Base-by-base conservation (phyloP, 805 yeast genomes). In the Candida railenensis region DNA sequence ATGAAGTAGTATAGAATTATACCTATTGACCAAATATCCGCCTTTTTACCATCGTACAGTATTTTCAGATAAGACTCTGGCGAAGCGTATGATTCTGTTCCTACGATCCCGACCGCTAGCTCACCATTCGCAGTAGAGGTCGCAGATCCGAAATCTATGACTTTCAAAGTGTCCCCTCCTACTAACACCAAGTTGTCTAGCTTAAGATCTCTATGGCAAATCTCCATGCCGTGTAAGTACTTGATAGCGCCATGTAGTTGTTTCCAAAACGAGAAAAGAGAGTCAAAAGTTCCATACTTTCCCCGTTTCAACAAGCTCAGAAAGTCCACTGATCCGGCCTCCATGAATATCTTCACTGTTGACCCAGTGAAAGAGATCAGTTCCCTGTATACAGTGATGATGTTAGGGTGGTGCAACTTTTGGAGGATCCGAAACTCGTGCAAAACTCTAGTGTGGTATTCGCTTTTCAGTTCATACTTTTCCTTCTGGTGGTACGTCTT, bases 21-120 rank as follows among this genome's bases (percentile, higher is more conserved):
- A 2, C 80, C 83, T 16, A 77, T 49, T 0, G 81, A 69, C 84
- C 84, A 79, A 9, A 76, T 54, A 50, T 79, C 83, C 9, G 68
- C 63, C 19, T 58, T 56, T 40, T 53, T 59, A 0, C 80, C 76
- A 44, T 71, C 65, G 51, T 79, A 79, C 8, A 51, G 51, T 5
- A 77, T 53, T 12, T 39, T 40, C 5, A 56, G 45, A 30, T 64
- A 63, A 15, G 72, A 66, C 56, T 79, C 84, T 0, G 84, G 83
- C 0, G 83, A 79, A 19, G 65, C 64, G 51, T 67, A 75, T 12
- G 55, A 52, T 14, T 62, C 67, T 0, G 81, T 71, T 0, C 84
- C 84, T 2, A 74, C 80, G 12, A 77, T 52, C 2, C 84, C 83
- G 22, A 64, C 47, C 3, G 69, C 62, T 3, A 42, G 46, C n/a